Percentiles rank a stretch among this genome's conserved stretches.
These are phyloP conservation scores for Apiotrichum domesticum DNA, from an alignment of 1,284 basidiomycete species.

Conservation along the genomic window DNA sequence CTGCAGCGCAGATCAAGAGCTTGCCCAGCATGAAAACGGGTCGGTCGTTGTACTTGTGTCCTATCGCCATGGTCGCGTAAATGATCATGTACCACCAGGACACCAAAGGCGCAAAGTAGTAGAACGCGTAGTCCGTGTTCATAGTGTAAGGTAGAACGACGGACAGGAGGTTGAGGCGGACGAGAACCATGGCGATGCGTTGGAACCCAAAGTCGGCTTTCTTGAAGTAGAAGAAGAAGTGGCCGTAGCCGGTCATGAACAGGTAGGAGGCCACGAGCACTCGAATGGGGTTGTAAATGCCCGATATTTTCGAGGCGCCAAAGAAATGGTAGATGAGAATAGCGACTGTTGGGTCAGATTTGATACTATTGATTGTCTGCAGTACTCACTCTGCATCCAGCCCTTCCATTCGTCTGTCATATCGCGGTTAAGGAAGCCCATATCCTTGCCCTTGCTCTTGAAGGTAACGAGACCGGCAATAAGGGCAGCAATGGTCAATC, in stretches of 20 bases:
- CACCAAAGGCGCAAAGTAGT: slow-evolving; percentile 79
- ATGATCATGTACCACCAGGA: slow-evolving; percentile 66
- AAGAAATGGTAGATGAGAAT: slow-evolving; percentile 86
- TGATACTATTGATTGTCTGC: not conserved
- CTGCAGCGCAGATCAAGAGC: slow-evolving; percentile 58
- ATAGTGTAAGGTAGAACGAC: slow-evolving; percentile 75
- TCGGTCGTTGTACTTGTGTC: slow-evolving; percentile 66
- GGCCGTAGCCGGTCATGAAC: slow-evolving; percentile 54
- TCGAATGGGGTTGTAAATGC: slow-evolving; percentile 82
- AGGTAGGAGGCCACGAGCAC: slow-evolving; percentile 81
- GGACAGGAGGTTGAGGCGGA: slow-evolving; percentile 76
- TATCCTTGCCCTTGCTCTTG: slow-evolving; percentile 61
- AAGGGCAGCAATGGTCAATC: slow-evolving; percentile 56
- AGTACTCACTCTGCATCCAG: slow-evolving; percentile 80
- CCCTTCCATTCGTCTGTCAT: slow-evolving; percentile 95
- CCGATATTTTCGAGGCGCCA: slow-evolving; percentile 76
- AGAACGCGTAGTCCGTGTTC: slow-evolving; percentile 83
- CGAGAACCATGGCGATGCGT: slow-evolving; percentile 67
- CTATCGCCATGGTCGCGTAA: slow-evolving; percentile 68
- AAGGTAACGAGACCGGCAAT: slow-evolving; percentile 59
- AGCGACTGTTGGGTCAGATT: slow-evolving; percentile 52
- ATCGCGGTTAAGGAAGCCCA: slow-evolving; percentile 79
- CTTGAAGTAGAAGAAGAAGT: slow-evolving; percentile 57
- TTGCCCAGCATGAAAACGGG: slow-evolving; percentile 64
- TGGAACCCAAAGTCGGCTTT: slow-evolving; percentile 76